phyloP scores from a whole-genome alignment of 2,329 filamentous ascomycete species.

The Hypoxylon sp. region DNA sequence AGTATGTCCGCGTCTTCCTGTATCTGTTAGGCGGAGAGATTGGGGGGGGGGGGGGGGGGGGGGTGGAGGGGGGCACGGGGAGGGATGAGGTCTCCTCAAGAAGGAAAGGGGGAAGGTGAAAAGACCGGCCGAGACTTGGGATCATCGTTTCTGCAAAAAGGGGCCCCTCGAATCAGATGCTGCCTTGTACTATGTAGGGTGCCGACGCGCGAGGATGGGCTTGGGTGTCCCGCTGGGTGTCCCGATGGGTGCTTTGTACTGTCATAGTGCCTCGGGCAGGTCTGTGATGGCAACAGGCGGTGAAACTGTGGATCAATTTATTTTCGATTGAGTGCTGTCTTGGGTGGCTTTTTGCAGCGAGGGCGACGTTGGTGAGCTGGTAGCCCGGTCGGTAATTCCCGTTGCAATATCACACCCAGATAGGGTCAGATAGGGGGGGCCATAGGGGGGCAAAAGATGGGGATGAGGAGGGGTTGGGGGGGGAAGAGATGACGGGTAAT shows the following conservation, averaged over 20 bases:
- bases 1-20: conserved; percentile 3
- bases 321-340: conserved; percentile 22
- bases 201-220: not conserved
- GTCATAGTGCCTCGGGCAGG: no score
- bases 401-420: not conserved
- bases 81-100: not conserved
- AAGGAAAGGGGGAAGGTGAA: conserved; percentile 28
- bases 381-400: not conserved
- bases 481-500: conserved; percentile 21
- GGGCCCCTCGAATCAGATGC: conserved; percentile 23
- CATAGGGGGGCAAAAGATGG: no score
- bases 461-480: not conserved
- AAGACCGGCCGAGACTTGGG: conserved; percentile 42
- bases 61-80: not conserved
- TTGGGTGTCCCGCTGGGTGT: not conserved
- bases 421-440: not conserved
- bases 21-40: conserved; percentile 21
- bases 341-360: no score
- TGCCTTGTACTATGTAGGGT: conserved; percentile 18
- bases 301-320: conserved; percentile 36
- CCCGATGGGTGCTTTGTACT: conserved; percentile 1
- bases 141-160: conserved; percentile 38
- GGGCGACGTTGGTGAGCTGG: not conserved
- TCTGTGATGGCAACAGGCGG: conserved; percentile 31
- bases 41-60: not conserved